Evolutionary conservation across 768 basidiomycete genomes (phyloP).

Genomic region (Dictyophora rubrovolvata): DNA sequence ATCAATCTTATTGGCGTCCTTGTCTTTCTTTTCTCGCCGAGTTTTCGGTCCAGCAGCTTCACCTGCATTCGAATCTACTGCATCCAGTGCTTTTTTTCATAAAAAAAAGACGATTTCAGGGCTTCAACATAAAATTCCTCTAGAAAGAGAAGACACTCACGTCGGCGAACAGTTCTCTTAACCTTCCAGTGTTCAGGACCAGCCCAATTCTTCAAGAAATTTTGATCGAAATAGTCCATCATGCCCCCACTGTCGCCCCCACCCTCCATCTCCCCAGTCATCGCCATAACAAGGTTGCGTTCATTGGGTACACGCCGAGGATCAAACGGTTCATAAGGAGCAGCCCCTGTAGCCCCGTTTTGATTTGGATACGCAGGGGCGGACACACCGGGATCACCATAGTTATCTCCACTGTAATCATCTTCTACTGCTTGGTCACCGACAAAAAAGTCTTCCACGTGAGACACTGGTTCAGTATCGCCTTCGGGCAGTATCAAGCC

Average conservation of each 20-base stretch:
- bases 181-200: constrained; percentile 99
- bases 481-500: constrained; percentile 7
- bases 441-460: constrained; percentile 54
- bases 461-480: constrained; percentile 6
- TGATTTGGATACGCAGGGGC: constrained; percentile 10
- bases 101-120: constrained; percentile 9
- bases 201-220: constrained; percentile 89
- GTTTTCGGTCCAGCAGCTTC: constrained; percentile 42
- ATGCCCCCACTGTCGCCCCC: constrained; percentile 41
- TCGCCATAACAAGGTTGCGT: constrained; percentile 76
- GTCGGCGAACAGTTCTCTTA: constrained; percentile 64
- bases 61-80: constrained; percentile 32
- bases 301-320: constrained; percentile 68
- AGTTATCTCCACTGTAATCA: constrained; percentile 29
- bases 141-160: constrained; percentile 33
- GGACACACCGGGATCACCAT: constrained; percentile 34
- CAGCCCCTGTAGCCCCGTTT: constrained; percentile 25
- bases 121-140: neutral
- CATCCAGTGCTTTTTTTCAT: neutral
- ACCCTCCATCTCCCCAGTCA: constrained; percentile 48
- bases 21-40: constrained; percentile 70
- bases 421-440: constrained; percentile 49
- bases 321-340: constrained; percentile 69
- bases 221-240: constrained; percentile 86
- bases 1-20: constrained; percentile 76